These are phyloP conservation scores for Scheffersomyces lignicola DNA, from an alignment of 1,139 yeast genomes.

Conservation along the genomic window DNA sequence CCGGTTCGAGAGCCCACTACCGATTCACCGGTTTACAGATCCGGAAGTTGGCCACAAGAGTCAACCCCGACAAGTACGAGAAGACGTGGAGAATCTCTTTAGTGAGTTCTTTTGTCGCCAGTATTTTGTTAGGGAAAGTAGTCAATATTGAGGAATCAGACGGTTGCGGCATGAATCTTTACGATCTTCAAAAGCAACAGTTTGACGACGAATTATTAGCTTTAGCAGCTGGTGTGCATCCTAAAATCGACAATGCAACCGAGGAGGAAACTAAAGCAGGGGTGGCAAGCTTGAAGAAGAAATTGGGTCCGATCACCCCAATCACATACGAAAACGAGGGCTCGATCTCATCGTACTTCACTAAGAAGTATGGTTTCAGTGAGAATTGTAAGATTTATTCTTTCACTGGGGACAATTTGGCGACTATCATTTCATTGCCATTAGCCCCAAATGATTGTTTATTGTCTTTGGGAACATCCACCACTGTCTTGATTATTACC, in stretches of 20 bases:
- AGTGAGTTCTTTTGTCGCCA: conserved; percentile 77
- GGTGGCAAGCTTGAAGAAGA: conserved; percentile 40
- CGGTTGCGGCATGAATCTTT: conserved; percentile 89
- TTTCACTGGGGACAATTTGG: conserved; percentile 90
- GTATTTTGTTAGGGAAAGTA: conserved; percentile 64
- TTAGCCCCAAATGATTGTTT: conserved; percentile 73
- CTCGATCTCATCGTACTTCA: conserved; percentile 57
- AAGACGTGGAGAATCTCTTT: conserved; percentile 65
- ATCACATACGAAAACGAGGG: conserved; percentile 46
- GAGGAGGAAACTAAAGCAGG: conserved; percentile 18
- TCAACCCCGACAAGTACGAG: conserved; percentile 50
- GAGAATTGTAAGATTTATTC: conserved; percentile 56
- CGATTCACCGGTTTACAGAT: conserved; percentile 92
- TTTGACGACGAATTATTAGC: conserved; percentile 57
- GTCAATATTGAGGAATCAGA: conserved; percentile 77
- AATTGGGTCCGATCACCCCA: conserved; percentile 54
- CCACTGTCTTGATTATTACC: conserved; percentile 81
- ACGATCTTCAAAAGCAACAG: conserved; percentile 57
- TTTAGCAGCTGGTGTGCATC: conserved; percentile 52
- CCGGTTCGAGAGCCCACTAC: conserved; percentile 89
- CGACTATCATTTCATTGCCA: conserved; percentile 83
- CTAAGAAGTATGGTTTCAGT: conserved; percentile 60
- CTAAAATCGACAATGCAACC: conserved; percentile 30
- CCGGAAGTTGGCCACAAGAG: conserved; percentile 61
- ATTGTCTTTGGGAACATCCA: conserved; percentile 84